phyloP scores from a whole-genome alignment of 179 eudicot species.

The Corrigiola litoralis region DNA sequence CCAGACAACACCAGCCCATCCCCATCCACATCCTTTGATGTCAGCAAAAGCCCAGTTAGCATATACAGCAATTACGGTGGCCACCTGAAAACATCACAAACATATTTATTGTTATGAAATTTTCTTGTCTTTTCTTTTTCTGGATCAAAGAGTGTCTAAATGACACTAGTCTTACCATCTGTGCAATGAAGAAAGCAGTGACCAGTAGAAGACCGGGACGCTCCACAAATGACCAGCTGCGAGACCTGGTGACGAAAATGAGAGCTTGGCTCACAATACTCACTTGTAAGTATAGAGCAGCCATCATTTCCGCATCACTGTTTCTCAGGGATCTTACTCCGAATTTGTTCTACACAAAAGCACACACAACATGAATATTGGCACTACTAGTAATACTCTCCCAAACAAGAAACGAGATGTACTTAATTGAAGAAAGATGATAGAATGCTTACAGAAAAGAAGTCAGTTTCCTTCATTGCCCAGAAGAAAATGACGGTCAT shows the following conservation, averaged over 20 bases:
- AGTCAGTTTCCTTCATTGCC: slow-evolving; percentile 58
- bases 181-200: slow-evolving; percentile 57
- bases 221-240: slow-evolving; percentile 71
- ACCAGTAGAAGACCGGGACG: slow-evolving; percentile 61
- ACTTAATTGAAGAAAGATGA: neutral
- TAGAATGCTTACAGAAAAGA: slow-evolving; percentile 44
- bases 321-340: slow-evolving; percentile 28
- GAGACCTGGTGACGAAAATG: slow-evolving; percentile 73
- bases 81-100: slow-evolving; percentile 36
- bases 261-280: slow-evolving; percentile 78
- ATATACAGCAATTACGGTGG: slow-evolving; percentile 70
- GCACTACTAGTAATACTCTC: too few species aligned
- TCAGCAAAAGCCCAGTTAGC: slow-evolving; percentile 77
- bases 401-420: neutral
- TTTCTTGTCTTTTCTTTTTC: neutral
- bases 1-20: slow-evolving; percentile 88
- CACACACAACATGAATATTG: neutral
- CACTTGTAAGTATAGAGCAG: slow-evolving; percentile 76
- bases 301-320: slow-evolving; percentile 35
- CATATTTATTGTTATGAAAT: neutral
- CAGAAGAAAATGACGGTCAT: slow-evolving; percentile 82
- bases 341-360: slow-evolving; percentile 27
- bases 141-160: neutral
- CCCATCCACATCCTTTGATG: slow-evolving; percentile 77
- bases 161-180: slow-evolving; percentile 41